phyloP scores from a whole-genome alignment of 2,329 filamentous ascomycete species.

The Fusarium metavorans region DNA sequence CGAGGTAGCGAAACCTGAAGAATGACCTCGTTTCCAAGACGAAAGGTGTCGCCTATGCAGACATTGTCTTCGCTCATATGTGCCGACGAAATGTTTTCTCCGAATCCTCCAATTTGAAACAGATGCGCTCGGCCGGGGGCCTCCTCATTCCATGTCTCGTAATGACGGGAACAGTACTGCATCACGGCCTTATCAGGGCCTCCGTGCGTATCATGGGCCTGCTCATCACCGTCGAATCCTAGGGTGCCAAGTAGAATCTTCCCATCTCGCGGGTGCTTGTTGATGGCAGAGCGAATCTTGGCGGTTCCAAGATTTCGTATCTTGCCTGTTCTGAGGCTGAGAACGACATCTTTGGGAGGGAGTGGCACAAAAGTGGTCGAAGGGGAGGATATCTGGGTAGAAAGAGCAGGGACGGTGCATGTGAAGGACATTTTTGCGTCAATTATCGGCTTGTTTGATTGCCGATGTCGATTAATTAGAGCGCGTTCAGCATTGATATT shows the following conservation, averaged over 20 bases:
- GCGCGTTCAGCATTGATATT: not conserved
- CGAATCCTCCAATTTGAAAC: slow-evolving; percentile 31
- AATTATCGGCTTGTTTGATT: not conserved
- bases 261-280: slow-evolving; percentile 27
- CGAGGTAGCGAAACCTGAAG: slow-evolving; percentile 32
- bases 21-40: slow-evolving; percentile 18
- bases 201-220: slow-evolving; percentile 27
- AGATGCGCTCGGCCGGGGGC: slow-evolving; percentile 20
- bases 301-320: slow-evolving; percentile 24
- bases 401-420: not conserved
- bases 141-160: slow-evolving; percentile 29
- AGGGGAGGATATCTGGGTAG: not conserved
- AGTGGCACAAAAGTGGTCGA: slow-evolving; percentile 3
- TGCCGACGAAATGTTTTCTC: slow-evolving; percentile 29
- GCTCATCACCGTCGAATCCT: slow-evolving; percentile 32
- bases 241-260: slow-evolving; percentile 17
- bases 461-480: not conserved
- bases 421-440: not conserved
- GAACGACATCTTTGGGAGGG: slow-evolving; percentile 25
- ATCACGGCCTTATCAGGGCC: slow-evolving; percentile 32
- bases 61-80: slow-evolving; percentile 32
- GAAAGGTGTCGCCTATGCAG: slow-evolving; percentile 32
- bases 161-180: slow-evolving; percentile 32
- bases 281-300: slow-evolving; percentile 35
- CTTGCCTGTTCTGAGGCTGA: slow-evolving; percentile 34